Percentiles rank a stretch among this genome's conserved stretches.
Conservation (phyloP, 495 filamentous ascomycete species). For the Clohesyomyces aquaticus region DNA sequence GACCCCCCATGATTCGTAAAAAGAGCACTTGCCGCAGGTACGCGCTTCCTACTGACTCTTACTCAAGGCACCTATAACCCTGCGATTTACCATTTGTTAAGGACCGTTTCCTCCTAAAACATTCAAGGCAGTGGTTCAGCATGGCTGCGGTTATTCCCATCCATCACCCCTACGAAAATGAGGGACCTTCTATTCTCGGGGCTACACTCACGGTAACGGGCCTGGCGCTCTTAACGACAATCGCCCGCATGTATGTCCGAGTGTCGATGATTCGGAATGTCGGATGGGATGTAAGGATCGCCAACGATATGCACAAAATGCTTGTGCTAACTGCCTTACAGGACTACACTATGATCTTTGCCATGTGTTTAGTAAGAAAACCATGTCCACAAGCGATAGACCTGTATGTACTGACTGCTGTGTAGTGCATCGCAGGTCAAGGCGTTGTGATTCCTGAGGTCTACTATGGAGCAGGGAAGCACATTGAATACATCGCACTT, state of each 20-base stretch:
- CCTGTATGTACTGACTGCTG: not conserved
- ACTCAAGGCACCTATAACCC: not conserved
- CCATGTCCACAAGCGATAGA: not conserved
- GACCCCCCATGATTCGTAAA: too few relatives aligned
- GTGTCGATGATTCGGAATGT: constrained; percentile 35
- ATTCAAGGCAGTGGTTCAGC: not conserved
- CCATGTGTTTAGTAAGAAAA: constrained; percentile 31
- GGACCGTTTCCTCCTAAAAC: not conserved
- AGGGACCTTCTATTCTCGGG: constrained; percentile 27
- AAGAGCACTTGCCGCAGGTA: too few relatives aligned
- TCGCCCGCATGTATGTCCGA: constrained; percentile 23
- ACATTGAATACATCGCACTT: constrained; percentile 29
- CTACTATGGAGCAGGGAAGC: constrained; percentile 37
- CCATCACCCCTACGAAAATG: constrained; percentile 8
- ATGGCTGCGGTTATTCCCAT: not conserved
- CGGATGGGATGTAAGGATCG: constrained; percentile 34
- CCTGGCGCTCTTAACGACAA: constrained; percentile 23
- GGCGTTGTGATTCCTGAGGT: constrained; percentile 40
- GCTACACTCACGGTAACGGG: constrained; percentile 24
- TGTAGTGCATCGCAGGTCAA: constrained; percentile 27
- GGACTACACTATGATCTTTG: constrained; percentile 43
- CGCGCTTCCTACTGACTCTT: too few relatives aligned
- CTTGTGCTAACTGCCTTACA: constrained; percentile 17
- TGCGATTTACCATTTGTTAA: not conserved
- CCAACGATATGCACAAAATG: not conserved